Percentiles rank a stretch among this genome's conserved stretches.
phyloP scores from a whole-genome alignment of 2,329 filamentous ascomycete species.

The Ustulina deusta region DNA sequence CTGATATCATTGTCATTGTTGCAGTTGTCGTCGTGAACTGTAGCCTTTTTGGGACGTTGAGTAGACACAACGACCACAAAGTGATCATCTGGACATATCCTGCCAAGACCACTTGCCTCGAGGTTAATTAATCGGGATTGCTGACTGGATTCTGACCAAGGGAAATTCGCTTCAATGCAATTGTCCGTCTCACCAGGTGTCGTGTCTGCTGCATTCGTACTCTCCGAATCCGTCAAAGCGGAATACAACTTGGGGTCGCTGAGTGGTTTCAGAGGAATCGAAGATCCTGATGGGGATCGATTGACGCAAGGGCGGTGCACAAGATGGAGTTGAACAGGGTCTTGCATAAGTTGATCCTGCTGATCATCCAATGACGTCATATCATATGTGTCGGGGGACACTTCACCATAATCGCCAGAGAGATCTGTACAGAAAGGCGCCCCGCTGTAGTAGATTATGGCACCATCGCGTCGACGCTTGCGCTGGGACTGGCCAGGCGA shows the following conservation, averaged over 20 bases:
- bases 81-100: slow-evolving; percentile 72
- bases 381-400: slow-evolving; percentile 60
- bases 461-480: slow-evolving; percentile 73
- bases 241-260: slow-evolving; percentile 54
- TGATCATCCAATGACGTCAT: slow-evolving; percentile 60
- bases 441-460: slow-evolving; percentile 86
- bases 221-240: slow-evolving; percentile 46
- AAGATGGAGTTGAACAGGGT: slow-evolving; percentile 43
- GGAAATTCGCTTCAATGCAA: slow-evolving; percentile 59
- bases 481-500: slow-evolving; percentile 57
- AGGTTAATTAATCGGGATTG: slow-evolving; percentile 56
- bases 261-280: slow-evolving; percentile 62
- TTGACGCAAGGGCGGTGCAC: slow-evolving; percentile 44
- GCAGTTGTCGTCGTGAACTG: slow-evolving; percentile 12
- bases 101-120: slow-evolving; percentile 70
- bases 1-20: slow-evolving; percentile 21
- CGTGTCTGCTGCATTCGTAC: slow-evolving; percentile 51
- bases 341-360: slow-evolving; percentile 45
- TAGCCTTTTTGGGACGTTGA: slow-evolving; percentile 53
- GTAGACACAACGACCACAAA: slow-evolving; percentile 69
- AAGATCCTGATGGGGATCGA: slow-evolving; percentile 62
- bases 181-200: slow-evolving; percentile 53
- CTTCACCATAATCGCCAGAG: slow-evolving; percentile 71
- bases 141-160: slow-evolving; percentile 60
- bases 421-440: slow-evolving; percentile 85